Evolutionary conservation across 2,329 filamentous ascomycete species (phyloP).

Genomic region (Phyllosticta citrichinensis): DNA sequence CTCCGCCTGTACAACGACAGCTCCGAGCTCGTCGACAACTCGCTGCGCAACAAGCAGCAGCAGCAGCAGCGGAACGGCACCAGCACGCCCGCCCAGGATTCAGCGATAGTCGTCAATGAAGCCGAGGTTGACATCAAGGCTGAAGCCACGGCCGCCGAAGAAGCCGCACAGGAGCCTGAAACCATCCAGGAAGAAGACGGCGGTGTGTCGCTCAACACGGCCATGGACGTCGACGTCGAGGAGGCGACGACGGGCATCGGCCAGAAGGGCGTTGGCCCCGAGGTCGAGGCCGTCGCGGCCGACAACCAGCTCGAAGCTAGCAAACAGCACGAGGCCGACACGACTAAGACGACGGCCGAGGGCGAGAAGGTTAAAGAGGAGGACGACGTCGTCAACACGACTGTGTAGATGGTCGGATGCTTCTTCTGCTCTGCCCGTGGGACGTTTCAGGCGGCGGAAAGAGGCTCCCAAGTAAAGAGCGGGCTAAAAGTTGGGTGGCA

Average conservation of each 20-base stretch:
- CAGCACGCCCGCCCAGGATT: not conserved
- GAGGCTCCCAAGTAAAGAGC: too few relatives aligned
- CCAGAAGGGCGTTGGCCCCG: not conserved
- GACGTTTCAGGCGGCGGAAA: too few relatives aligned
- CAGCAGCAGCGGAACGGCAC: not conserved
- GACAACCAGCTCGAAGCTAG: conserved; percentile 1
- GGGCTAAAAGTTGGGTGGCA: too few relatives aligned
- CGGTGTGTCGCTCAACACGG: not conserved
- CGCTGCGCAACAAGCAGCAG: conserved; percentile 21
- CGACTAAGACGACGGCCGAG: conserved; percentile 1
- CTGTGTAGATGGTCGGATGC: not conserved
- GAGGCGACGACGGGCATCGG: not conserved
- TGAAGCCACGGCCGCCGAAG: not conserved
- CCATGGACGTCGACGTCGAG: not conserved
- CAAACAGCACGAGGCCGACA: conserved; percentile 4
- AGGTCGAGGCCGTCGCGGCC: conserved; percentile 1
- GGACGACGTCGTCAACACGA: conserved; percentile 7
- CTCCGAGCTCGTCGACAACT: conserved; percentile 67
- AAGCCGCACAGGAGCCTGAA: not conserved
- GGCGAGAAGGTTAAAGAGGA: conserved; percentile 1
- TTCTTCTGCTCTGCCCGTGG: not conserved
- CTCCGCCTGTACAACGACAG: conserved; percentile 85
- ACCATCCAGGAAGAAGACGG: not conserved
- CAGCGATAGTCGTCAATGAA: not conserved
- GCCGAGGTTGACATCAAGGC: not conserved